Percentiles rank a stretch among this genome's conserved stretches.
These are phyloP conservation scores for Solanum chiquidenum DNA, from an alignment of 257 asterid species.

Conservation along the genomic window DNA sequence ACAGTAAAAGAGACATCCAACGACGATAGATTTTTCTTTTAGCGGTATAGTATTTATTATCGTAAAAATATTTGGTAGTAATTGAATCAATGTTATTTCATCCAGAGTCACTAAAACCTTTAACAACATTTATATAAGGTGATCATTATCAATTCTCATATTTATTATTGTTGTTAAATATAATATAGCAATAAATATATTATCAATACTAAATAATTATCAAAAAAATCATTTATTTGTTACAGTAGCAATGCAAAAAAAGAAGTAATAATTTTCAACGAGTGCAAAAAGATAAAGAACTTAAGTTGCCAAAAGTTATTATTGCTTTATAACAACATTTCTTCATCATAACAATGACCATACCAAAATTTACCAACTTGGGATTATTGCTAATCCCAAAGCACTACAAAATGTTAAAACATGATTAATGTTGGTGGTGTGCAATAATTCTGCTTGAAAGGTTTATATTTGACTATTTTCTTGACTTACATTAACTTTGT, in stretches of 20 bases:
- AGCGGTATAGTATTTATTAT: not conserved
- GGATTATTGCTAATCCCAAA: not conserved
- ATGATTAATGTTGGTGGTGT: not conserved
- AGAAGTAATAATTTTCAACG: not conserved
- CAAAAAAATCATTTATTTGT: no score
- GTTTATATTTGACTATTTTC: not conserved
- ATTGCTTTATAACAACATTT: not conserved
- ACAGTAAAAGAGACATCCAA: no score
- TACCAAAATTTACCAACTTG: not conserved
- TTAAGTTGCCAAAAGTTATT: not conserved
- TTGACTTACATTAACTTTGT: not conserved
- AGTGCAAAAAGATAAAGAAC: not conserved
- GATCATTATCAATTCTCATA: not conserved
- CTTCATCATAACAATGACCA: not conserved
- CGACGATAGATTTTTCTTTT: no score
- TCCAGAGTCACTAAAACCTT: not conserved
- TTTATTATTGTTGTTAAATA: no score
- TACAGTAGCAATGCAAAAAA: not conserved
- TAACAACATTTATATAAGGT: not conserved
- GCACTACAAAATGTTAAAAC: not conserved
- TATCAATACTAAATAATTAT: no score
- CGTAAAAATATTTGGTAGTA: no score
- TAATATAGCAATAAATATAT: no score
- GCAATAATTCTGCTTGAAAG: not conserved
- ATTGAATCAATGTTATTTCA: not conserved